Evolutionary conservation across 805 yeast species (phyloP).

Genomic region (Starmerella vaccinii): DNA sequence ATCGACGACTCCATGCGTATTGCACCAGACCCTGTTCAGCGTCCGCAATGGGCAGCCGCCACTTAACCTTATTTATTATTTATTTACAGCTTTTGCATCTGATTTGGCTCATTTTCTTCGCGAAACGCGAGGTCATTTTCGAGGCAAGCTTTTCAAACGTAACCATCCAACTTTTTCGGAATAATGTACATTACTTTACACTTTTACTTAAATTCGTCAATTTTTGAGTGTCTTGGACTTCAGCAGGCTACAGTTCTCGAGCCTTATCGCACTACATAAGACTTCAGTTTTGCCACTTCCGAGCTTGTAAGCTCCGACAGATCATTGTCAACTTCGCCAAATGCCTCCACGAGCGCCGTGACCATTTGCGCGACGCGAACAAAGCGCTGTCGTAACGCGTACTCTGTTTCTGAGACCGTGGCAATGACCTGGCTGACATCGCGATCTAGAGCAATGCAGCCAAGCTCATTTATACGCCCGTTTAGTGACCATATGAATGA

Average conservation of each 20-base stretch:
- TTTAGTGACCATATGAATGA: constrained; percentile 56
- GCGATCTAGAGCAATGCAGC: constrained; percentile 72
- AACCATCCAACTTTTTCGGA: too few species aligned
- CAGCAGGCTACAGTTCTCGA: too few species aligned
- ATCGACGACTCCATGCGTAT: constrained; percentile 34
- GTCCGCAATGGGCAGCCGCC: constrained; percentile 5
- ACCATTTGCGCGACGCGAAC: constrained; percentile 75
- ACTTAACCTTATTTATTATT: constrained; percentile 4
- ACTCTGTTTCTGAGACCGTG: constrained; percentile 54
- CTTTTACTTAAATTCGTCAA: neutral
- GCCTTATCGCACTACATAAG: neutral
- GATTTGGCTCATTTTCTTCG: too few species aligned
- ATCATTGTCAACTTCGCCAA: constrained; percentile 6
- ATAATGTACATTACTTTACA: neutral
- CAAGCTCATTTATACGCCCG: constrained; percentile 65
- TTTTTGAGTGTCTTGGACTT: too few species aligned
- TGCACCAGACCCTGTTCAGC: constrained; percentile 25
- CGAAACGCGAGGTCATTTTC: too few species aligned
- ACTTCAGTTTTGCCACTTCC: neutral
- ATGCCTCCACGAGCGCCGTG: constrained; percentile 30
- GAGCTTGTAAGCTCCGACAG: neutral
- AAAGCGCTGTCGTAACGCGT: constrained; percentile 66
- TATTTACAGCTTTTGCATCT: neutral
- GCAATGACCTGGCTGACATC: constrained; percentile 67
- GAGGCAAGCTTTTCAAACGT: too few species aligned